phyloP scores from a whole-genome alignment of 1,139 yeast species.

The Suhomyces yuchorum region DNA sequence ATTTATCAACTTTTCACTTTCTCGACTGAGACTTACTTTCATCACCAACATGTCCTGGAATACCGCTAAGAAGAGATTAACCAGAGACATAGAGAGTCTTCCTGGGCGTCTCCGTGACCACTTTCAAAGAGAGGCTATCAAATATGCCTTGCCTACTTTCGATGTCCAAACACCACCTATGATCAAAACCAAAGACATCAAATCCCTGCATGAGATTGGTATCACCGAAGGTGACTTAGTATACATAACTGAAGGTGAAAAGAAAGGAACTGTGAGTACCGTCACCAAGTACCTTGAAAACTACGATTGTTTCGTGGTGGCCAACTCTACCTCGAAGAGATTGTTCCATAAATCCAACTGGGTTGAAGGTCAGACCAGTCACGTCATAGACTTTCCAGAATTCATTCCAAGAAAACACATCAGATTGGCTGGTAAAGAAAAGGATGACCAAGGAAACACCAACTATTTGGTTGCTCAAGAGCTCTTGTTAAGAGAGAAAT shows the following conservation, averaged over 20 bases:
- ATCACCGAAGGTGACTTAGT: conserved; percentile 46
- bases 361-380: conserved; percentile 73
- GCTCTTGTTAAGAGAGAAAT: conserved; percentile 61
- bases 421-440: conserved; percentile 77
- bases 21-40: background rate
- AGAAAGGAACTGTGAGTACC: conserved; percentile 71
- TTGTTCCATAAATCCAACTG: conserved; percentile 67
- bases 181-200: conserved; percentile 32
- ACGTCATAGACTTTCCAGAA: conserved; percentile 66
- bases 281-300: conserved; percentile 33
- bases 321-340: conserved; percentile 39
- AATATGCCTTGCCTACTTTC: conserved; percentile 41
- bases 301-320: conserved; percentile 36
- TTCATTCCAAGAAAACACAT: conserved; percentile 49
- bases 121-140: conserved; percentile 27
- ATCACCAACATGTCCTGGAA: conserved; percentile 39
- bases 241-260: conserved; percentile 63
- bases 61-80: conserved; percentile 39
- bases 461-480: conserved; percentile 74
- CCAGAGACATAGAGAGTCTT: conserved; percentile 37
- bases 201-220: conserved; percentile 36
- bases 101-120: conserved; percentile 35
- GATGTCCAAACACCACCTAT: conserved; percentile 25
- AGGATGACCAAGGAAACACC: conserved; percentile 59
- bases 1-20: conserved; percentile 7